phyloP scores from a whole-genome alignment of 2,329 filamentous ascomycete genomes.

The Nakataea oryzae region DNA sequence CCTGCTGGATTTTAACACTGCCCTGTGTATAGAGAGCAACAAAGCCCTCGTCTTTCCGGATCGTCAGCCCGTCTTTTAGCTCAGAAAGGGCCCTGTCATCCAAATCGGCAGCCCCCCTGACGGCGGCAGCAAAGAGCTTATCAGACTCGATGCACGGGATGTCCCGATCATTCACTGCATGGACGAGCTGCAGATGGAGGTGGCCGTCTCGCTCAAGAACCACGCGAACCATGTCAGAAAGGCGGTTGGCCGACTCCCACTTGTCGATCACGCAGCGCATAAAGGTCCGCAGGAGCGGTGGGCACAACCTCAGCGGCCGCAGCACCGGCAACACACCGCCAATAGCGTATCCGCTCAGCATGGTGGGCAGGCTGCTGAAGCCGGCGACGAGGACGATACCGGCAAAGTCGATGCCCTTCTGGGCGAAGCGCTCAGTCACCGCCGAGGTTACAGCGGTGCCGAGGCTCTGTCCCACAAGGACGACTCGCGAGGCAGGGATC shows the following conservation, averaged over 20 bases:
- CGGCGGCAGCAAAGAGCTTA: slow-evolving; percentile 49
- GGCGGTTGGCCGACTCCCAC: slow-evolving; percentile 64
- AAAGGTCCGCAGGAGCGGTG: slow-evolving; percentile 51
- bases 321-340: slow-evolving; percentile 71
- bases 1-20: slow-evolving; percentile 39
- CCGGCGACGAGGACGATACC: slow-evolving; percentile 70
- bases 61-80: slow-evolving; percentile 32
- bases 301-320: slow-evolving; percentile 58
- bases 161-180: slow-evolving; percentile 71
- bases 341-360: slow-evolving; percentile 70
- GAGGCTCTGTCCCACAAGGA: slow-evolving; percentile 77
- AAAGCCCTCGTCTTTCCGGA: slow-evolving; percentile 34
- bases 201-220: slow-evolving; percentile 31
- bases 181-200: slow-evolving; percentile 62
- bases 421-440: slow-evolving; percentile 59
- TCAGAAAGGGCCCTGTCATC: slow-evolving; percentile 19
- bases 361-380: slow-evolving; percentile 63
- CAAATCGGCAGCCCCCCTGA: slow-evolving; percentile 34
- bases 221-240: slow-evolving; percentile 43
- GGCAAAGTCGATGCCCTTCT: slow-evolving; percentile 57
- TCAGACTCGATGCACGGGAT: slow-evolving; percentile 67
- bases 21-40: slow-evolving; percentile 34
- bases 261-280: slow-evolving; percentile 60
- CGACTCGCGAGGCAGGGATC: slow-evolving; percentile 61
- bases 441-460: slow-evolving; percentile 77